phyloP scores from a whole-genome alignment of 352 stramenopile species.

The Globisporangium middletonii region DNA sequence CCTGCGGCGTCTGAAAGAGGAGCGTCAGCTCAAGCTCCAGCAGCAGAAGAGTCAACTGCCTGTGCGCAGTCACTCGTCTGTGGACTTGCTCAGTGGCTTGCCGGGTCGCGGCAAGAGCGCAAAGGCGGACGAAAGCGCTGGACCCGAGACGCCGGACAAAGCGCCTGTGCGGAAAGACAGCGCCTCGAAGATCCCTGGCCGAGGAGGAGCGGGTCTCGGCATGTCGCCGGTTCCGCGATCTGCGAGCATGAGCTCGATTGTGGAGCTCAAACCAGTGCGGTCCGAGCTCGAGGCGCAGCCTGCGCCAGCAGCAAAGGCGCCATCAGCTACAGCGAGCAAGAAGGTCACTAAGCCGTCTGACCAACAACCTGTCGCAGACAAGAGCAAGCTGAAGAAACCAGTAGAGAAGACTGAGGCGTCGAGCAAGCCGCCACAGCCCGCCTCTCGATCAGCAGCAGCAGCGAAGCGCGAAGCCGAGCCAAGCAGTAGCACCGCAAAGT shows the following conservation, averaged over 20 bases:
- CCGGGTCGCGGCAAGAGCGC: conserved; percentile 4
- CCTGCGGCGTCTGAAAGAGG: conserved; percentile 56
- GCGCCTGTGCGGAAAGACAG: conserved; percentile 15
- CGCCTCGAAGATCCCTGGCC: conserved; percentile 1
- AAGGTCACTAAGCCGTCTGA: conserved; percentile 12
- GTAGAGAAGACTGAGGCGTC: not conserved
- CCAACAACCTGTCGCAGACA: not conserved
- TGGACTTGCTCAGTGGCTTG: conserved; percentile 17
- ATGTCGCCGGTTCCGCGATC: conserved; percentile 23
- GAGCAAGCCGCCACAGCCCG: conserved; percentile 9
- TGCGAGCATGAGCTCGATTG: conserved; percentile 21
- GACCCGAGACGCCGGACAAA: conserved; percentile 23
- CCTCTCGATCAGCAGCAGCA: conserved; percentile 1
- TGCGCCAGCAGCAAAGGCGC: not conserved
- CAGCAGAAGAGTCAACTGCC: conserved; percentile 39
- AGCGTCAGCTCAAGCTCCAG: conserved; percentile 49
- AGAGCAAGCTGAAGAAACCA: conserved; percentile 15
- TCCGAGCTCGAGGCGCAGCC: conserved; percentile 5
- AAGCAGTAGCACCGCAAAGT: not conserved
- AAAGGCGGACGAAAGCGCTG: conserved; percentile 9
- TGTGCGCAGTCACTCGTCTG: conserved; percentile 23
- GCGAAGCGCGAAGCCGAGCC: conserved; percentile 14
- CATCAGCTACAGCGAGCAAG: not conserved
- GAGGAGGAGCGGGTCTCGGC: not conserved
- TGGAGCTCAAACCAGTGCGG: conserved; percentile 18